Conservation (phyloP, 2,329 filamentous ascomycete genomes). For the Arthroderma sp. region DNA sequence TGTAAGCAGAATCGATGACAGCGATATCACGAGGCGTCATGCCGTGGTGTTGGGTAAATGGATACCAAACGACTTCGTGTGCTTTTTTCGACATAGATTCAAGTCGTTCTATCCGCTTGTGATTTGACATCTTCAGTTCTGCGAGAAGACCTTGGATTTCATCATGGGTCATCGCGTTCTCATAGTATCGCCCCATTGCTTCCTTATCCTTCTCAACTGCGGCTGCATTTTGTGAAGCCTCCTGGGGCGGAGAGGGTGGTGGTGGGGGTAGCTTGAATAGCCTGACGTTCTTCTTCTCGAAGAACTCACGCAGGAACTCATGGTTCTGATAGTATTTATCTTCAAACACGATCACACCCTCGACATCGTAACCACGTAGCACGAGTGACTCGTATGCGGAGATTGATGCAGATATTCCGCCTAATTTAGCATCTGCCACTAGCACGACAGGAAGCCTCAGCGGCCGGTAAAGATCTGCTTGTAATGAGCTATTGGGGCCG, state of each 20-base stretch:
- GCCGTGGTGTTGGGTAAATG: conserved; percentile 67
- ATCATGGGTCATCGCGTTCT: conserved; percentile 27
- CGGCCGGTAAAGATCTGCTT: conserved; percentile 65
- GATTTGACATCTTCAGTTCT: conserved; percentile 41
- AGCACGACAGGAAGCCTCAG: conserved; percentile 61
- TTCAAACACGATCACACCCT: conserved; percentile 55
- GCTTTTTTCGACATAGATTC: conserved; percentile 50
- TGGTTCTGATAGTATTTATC: conserved; percentile 55
- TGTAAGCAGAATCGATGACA: conserved; percentile 66
- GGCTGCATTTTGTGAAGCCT: conserved; percentile 17
- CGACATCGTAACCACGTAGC: conserved; percentile 66
- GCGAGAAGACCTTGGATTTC: conserved; percentile 36
- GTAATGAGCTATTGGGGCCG: conserved; percentile 58
- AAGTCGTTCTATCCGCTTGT: conserved; percentile 43
- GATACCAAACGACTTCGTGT: conserved; percentile 62
- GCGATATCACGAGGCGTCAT: conserved; percentile 51
- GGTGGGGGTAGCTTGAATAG: conserved; percentile 47
- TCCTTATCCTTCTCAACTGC: conserved; percentile 37
- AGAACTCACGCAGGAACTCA: conserved; percentile 54
- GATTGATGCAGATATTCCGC: conserved; percentile 69
- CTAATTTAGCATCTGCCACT: conserved; percentile 60
- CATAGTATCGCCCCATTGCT: conserved; percentile 53
- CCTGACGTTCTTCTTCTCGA: conserved; percentile 44
- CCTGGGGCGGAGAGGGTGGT: conserved; percentile 32
- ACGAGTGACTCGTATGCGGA: conserved; percentile 66